Evolutionary conservation across 129 eudicot species (phyloP), one percentile per base, ranked within the genome.

Genomic region (Helianthus annuus): DNA sequence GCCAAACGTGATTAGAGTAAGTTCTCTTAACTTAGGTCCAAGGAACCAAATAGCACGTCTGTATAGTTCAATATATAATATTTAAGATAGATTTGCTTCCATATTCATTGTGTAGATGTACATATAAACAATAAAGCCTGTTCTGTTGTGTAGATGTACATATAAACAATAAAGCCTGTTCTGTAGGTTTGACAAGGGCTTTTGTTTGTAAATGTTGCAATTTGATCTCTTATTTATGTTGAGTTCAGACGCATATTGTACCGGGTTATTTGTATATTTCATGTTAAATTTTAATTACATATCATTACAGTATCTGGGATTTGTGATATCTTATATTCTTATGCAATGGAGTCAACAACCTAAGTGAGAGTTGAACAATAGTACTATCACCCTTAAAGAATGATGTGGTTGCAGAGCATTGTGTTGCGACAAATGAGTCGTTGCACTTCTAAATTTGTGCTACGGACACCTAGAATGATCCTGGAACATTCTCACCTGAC

Each of bases 1-100:
- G 77, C 62, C n/a, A 70, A 78, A 11, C 76, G 69, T 34, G 77
- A 63, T 17, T 62, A 63, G 51, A 10, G 60, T 11, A 62, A n/a
- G 53, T 60, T 63, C 64, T 27, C 17, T 71, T 8, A 27, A 17
- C 10, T 68, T 49, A 6, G 32, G 27, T 10, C 46, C 6, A 61
- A 22, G 16, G 36, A 49, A 29, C 24, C 13, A 39, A 39, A 15
- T 42, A 70, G 19, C 5, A 40, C 42, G 66, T 70, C 1, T 66
- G 59, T 66, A 75, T 40, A 66, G 67, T 55, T 75, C 36, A 54
- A 4, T 17, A 14, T 38, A 10, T 38, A 19, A 19, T 27, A 27
- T 27, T 27, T 46, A 11, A 48, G 60, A 36, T 32, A 4, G 49
- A 29, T 71, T 73, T 62, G 40, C 77, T 46, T 11, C 62, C 19